A percentile compares a stretch with the other conserved stretches of the same genome.
Evolutionary conservation across 768 basidiomycete genomes (phyloP).

Genomic region (Russula compacta): DNA sequence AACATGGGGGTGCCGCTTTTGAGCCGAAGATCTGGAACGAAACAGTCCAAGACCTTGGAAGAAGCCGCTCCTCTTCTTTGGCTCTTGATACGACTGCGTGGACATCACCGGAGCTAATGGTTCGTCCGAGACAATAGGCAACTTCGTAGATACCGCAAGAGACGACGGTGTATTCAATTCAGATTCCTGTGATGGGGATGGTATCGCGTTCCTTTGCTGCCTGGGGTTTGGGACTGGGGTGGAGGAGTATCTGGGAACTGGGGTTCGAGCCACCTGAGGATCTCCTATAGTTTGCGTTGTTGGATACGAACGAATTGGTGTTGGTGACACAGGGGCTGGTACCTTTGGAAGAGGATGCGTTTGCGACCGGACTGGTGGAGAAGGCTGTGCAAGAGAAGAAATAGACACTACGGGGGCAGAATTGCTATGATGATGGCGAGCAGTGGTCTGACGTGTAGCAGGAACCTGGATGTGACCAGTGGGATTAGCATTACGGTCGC

Average conservation of each 20-base stretch:
- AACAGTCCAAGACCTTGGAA: slow-evolving; percentile 19
- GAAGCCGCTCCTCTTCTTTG: slow-evolving; percentile 19
- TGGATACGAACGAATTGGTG: slow-evolving; percentile 13
- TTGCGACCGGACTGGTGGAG: slow-evolving; percentile 10
- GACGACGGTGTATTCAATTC: slow-evolving; percentile 21
- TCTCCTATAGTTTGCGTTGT: slow-evolving; percentile 9
- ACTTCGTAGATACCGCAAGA: slow-evolving; percentile 15
- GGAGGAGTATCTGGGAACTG: slow-evolving; percentile 11
- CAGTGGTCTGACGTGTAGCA: slow-evolving; percentile 8
- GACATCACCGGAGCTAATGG: slow-evolving; percentile 14
- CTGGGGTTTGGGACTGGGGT: neutral
- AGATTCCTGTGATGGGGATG: slow-evolving; percentile 18
- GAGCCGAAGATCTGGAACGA: slow-evolving; percentile 17
- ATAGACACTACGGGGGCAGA: slow-evolving; percentile 9
- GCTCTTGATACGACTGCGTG: slow-evolving; percentile 17
- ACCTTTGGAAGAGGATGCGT: slow-evolving; percentile 6
- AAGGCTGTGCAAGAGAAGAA: slow-evolving; percentile 3
- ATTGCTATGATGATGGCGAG: slow-evolving; percentile 16
- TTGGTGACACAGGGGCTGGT: slow-evolving; percentile 6
- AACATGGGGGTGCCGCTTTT: slow-evolving; percentile 9
- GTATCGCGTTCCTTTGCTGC: slow-evolving; percentile 10
- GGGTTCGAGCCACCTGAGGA: neutral
- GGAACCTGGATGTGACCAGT: neutral
- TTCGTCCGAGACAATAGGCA: slow-evolving; percentile 14
- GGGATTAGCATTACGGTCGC: neutral